phyloP scores from a whole-genome alignment of 2,329 filamentous ascomycete species.

The Colletotrichum karsti region DNA sequence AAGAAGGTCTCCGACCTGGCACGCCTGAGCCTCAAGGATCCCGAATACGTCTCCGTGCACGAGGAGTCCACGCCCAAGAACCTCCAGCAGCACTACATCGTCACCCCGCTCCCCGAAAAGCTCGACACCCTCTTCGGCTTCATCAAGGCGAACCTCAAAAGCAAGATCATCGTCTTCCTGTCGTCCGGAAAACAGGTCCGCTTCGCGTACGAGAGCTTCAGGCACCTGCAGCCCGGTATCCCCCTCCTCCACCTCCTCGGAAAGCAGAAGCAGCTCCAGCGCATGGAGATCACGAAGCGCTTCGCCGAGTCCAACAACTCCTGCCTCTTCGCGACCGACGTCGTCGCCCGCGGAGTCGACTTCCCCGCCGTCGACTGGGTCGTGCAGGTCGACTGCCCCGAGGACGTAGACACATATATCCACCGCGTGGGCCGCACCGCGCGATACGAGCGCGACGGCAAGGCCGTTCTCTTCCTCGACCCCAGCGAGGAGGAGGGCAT shows the following conservation, averaged over 20 bases:
- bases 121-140: constrained; percentile 94
- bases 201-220: constrained; percentile 93
- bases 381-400: constrained; percentile 96
- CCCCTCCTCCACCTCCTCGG: constrained; percentile 93
- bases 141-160: constrained; percentile 88
- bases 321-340: constrained; percentile 94
- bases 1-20: constrained; percentile 93
- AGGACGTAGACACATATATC: constrained; percentile 97
- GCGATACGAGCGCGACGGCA: constrained; percentile 87
- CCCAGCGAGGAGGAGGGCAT: constrained; percentile 95
- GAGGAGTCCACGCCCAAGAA: constrained; percentile 85
- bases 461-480: constrained; percentile 89
- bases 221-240: constrained; percentile 93
- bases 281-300: constrained; percentile 85
- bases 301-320: constrained; percentile 84
- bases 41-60: constrained; percentile 95
- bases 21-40: constrained; percentile 85
- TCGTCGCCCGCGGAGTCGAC: constrained; percentile 92
- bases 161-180: constrained; percentile 94
- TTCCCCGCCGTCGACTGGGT: constrained; percentile 99
- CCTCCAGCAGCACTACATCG: constrained; percentile 90
- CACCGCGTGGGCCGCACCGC: constrained; percentile 95
- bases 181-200: constrained; percentile 96
- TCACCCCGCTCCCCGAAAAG: constrained; percentile 87
- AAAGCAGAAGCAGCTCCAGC: constrained; percentile 88